Conservation (phyloP, 768 basidiomycete species). For the Melanogaster broomeanus region DNA sequence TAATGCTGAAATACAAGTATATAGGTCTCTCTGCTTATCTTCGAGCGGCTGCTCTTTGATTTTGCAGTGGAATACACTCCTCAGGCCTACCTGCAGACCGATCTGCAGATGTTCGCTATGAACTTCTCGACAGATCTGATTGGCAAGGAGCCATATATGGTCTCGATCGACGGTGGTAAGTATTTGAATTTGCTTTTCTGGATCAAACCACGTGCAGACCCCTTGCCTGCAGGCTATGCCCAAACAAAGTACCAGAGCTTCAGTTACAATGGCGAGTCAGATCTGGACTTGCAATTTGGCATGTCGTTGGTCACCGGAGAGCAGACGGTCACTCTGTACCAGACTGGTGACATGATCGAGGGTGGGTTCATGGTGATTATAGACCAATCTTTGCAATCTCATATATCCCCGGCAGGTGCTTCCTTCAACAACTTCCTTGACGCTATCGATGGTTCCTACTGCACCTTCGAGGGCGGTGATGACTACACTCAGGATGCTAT, state of each 20-base stretch:
- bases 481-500: slow-evolving; percentile 27
- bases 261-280: slow-evolving; percentile 29
- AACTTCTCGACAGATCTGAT: slow-evolving; percentile 18
- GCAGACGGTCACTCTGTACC: slow-evolving; percentile 34
- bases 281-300: slow-evolving; percentile 33
- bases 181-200: background rate
- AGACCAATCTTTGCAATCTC: background rate
- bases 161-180: slow-evolving; percentile 39
- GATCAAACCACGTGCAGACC: background rate
- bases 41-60: background rate
- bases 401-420: slow-evolving; percentile 15
- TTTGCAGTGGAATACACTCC: slow-evolving; percentile 36
- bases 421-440: slow-evolving; percentile 43
- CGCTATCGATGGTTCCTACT: slow-evolving; percentile 38
- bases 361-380: slow-evolving; percentile 13
- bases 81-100: slow-evolving; percentile 29
- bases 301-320: slow-evolving; percentile 33
- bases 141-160: slow-evolving; percentile 28
- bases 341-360: slow-evolving; percentile 29
- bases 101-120: slow-evolving; percentile 35
- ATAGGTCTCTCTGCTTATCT: background rate
- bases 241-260: slow-evolving; percentile 23
- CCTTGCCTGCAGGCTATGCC: slow-evolving; percentile 16
- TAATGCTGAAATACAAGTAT: background rate
- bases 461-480: slow-evolving; percentile 38